phyloP scores from a whole-genome alignment of 148 eudicot species.

The Vaccinium darrowii region DNA sequence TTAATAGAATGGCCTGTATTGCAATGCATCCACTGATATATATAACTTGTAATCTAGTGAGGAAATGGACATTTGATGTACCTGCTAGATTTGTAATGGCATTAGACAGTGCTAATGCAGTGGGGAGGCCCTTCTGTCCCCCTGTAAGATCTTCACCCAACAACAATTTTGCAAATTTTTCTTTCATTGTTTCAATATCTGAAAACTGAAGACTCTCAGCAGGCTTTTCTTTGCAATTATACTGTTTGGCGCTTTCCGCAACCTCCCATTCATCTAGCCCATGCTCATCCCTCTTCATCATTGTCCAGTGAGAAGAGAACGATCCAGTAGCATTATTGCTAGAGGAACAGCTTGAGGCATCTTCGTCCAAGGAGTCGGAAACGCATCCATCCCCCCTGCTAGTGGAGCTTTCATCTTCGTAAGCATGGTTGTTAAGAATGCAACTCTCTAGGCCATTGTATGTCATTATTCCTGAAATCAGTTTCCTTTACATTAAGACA shows the following conservation, averaged over 20 bases:
- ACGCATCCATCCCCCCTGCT: conserved; percentile 50
- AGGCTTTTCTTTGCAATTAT: conserved; percentile 41
- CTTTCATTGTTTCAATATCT: conserved; percentile 78
- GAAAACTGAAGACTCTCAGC: conserved; percentile 39
- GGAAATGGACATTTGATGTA: conserved; percentile 14
- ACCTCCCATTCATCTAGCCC: conserved; percentile 55
- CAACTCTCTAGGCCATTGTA: conserved; percentile 94
- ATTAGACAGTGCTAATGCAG: conserved; percentile 86
- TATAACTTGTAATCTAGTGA: background rate
- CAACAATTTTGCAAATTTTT: conserved; percentile 79
- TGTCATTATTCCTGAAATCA: conserved; percentile 73
- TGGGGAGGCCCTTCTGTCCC: conserved; percentile 63
- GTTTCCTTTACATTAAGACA: conserved; percentile 5
- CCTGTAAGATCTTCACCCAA: conserved; percentile 94
- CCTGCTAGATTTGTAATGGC: conserved; percentile 84
- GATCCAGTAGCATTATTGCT: conserved; percentile 67
- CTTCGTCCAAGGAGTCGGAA: conserved; percentile 59
- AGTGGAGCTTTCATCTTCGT: conserved; percentile 47
- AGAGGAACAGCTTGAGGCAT: conserved; percentile 71
- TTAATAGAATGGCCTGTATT: background rate
- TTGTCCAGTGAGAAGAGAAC: conserved; percentile 56
- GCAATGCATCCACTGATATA: background rate
- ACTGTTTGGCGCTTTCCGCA: conserved; percentile 47
- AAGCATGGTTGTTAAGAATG: conserved; percentile 57
- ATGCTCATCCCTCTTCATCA: conserved; percentile 49